Base-by-base conservation (phyloP, 2,329 filamentous ascomycete genomes). In the Alternaria sp. region DNA sequence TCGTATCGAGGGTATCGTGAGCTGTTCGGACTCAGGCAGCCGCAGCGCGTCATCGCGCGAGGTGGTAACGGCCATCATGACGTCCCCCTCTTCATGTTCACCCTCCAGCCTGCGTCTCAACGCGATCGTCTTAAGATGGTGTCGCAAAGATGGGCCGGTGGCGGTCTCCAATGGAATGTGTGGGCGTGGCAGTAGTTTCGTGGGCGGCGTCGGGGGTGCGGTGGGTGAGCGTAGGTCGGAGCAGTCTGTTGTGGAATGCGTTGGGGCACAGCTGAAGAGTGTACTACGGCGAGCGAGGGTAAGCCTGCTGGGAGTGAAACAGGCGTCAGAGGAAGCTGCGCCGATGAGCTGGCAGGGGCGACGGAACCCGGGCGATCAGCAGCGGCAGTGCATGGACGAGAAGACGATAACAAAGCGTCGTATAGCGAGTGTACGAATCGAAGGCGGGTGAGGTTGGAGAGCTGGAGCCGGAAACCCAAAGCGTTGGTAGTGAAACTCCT, bases 71-170 rank as follows among this genome's bases (percentile, higher is more conserved):
- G 68, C 69, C 74, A 72, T 79, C 49, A 73, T 55, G 44, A 47
- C 54, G 57, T 65, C 65, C 63, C 59, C 50, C 59, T 72, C 73
- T 67, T 77, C 75, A 77, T 77, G 63, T 73, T 77, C 73, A 59
- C 63, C 47, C 61, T 45, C 55, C 19, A 25, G 21, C 43, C 43
- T 50, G 56, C 23, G 21, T 43, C 53, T 50, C 36, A 28, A 32
- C 26, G 59, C 36, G 23, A n/a, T 36, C n/a, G 59, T 32, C 44
- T 32, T 28, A 13, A 40, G 36, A 19, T 32, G 8, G 50, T 66
- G 19, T 43, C 32, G 40, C 32, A 26, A 10, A 28, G 47, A 55
- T 46, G 30, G 54, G 32, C 25, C 12, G 53, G 26, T 26, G 36
- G 12, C 26, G 12, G 57, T 56, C 55, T 44, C 26, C 45, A 61